phyloP scores from a whole-genome alignment of 2,329 filamentous ascomycete genomes.

The Myotisia sp. region DNA sequence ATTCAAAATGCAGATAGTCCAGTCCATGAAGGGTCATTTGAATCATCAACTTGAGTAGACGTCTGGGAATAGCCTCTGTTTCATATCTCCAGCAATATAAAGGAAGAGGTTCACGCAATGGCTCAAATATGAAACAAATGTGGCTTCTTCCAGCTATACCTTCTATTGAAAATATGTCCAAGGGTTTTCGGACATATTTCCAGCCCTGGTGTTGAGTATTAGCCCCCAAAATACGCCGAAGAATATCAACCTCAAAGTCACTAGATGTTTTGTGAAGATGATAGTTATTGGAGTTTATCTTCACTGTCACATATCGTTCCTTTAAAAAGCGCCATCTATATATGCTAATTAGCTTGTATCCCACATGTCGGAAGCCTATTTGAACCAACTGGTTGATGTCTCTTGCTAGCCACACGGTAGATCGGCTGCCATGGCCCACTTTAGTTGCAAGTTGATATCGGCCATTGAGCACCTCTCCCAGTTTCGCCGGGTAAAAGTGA shows the following conservation, averaged over 20 bases:
- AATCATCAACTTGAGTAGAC: conserved; percentile 22
- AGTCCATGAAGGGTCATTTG: conserved; percentile 27
- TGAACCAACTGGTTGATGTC: conserved; percentile 16
- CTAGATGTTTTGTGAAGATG: conserved; percentile 8
- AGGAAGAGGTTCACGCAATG: conserved; percentile 25
- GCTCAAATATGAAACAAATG: conserved; percentile 25
- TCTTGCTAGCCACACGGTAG: conserved; percentile 30
- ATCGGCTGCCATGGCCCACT: conserved; percentile 29
- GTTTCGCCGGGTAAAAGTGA: conserved; percentile 8
- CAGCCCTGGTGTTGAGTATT: conserved; percentile 18
- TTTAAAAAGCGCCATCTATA: conserved; percentile 17
- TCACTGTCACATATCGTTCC: conserved; percentile 22
- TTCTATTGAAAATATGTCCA: conserved; percentile 21
- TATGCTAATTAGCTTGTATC: conserved; percentile 4
- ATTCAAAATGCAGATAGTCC: conserved; percentile 31
- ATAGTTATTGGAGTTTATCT: conserved; percentile 17
- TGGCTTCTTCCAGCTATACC: conserved; percentile 14
- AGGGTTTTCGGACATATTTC: conserved; percentile 18
- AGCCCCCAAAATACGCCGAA: conserved; percentile 8
- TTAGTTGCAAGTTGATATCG: conserved; percentile 19
- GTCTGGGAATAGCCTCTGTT: conserved; percentile 17
- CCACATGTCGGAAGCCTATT: background rate
- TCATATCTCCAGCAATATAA: conserved; percentile 17
- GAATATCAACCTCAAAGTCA: conserved; percentile 15
- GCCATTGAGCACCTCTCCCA: conserved; percentile 11